phyloP scores from a whole-genome alignment of 2,329 filamentous ascomycete species.

The Cadophora gregata region DNA sequence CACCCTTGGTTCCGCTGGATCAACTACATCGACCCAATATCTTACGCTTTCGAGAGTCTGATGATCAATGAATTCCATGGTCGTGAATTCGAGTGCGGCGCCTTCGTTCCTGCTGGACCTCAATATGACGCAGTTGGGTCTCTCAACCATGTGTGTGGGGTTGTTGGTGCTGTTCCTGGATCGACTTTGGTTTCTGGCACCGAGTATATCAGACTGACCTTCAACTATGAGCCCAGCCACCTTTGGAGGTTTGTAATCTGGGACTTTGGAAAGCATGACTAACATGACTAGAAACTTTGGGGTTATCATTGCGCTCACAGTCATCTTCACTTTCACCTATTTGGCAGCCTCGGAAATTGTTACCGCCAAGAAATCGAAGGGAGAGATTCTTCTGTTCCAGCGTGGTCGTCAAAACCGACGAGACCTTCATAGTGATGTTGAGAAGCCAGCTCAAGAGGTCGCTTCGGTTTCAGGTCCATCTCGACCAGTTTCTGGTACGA shows the following conservation, averaged over 20 bases:
- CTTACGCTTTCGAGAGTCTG: slow-evolving; percentile 79
- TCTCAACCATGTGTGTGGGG: slow-evolving; percentile 55
- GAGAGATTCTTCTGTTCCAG: slow-evolving; percentile 76
- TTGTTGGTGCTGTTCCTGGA: slow-evolving; percentile 62
- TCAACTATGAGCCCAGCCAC: slow-evolving; percentile 62
- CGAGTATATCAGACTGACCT: slow-evolving; percentile 58
- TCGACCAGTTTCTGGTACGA: slow-evolving; percentile 5
- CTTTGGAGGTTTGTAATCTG: slow-evolving; percentile 60
- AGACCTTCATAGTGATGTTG: slow-evolving; percentile 68
- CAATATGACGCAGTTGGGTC: slow-evolving; percentile 19
- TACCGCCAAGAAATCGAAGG: slow-evolving; percentile 66
- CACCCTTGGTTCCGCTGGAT: slow-evolving; percentile 83
- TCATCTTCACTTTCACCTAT: slow-evolving; percentile 67
- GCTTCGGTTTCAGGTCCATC: background rate
- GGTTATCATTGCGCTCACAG: slow-evolving; percentile 67
- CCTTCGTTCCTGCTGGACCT: slow-evolving; percentile 33
- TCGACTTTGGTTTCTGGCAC: slow-evolving; percentile 59
- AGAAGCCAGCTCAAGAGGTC: slow-evolving; percentile 51
- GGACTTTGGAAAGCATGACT: background rate
- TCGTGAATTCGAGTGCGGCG: slow-evolving; percentile 29
- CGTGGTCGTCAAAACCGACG: slow-evolving; percentile 53
- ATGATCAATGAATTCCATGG: slow-evolving; percentile 76
- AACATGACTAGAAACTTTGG: slow-evolving; percentile 60
- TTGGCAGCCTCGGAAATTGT: slow-evolving; percentile 68
- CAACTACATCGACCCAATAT: slow-evolving; percentile 65